These are phyloP conservation scores for Clitoria ternatea DNA, from an alignment of 306 rosid species.

Conservation along the genomic window DNA sequence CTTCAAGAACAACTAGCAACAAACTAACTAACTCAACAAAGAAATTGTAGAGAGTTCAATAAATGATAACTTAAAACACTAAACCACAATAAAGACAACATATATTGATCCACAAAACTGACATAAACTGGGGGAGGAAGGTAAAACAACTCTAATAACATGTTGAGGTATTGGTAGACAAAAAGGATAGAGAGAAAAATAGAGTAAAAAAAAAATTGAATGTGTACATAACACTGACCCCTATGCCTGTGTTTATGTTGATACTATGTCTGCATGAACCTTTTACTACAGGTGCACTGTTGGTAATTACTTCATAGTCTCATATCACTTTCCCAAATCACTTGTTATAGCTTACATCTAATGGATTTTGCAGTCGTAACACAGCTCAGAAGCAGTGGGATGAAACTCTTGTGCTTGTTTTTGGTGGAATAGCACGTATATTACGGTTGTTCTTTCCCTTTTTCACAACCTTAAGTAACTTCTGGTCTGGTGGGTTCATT, in stretches of 20 bases:
- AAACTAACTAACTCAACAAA: neutral
- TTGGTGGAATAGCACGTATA: slow-evolving; percentile 90
- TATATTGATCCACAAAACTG: neutral
- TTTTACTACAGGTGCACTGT: neutral
- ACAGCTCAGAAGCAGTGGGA: slow-evolving; percentile 99
- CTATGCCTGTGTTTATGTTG: neutral
- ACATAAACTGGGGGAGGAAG: neutral
- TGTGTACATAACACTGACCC: neutral
- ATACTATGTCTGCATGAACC: slow-evolving; percentile 8
- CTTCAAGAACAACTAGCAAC: slow-evolving; percentile 7
- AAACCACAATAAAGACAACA: neutral
- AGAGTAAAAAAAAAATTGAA: neutral
- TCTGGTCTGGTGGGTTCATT: slow-evolving; percentile 77
- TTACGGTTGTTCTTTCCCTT: slow-evolving; percentile 86
- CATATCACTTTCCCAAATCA: neutral
- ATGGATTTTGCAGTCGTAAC: slow-evolving; percentile 78
- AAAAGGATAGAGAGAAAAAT: neutral
- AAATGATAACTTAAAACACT: neutral
- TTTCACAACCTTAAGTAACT: slow-evolving; percentile 68
- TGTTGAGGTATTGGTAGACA: neutral
- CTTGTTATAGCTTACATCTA: neutral
- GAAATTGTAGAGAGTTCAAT: neutral
- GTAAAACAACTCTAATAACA: neutral
- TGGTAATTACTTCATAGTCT: slow-evolving; percentile 4
- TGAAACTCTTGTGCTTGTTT: slow-evolving; percentile 88